phyloP scores from a whole-genome alignment of 257 asterid genomes.

The Salvia rosmarinus region DNA sequence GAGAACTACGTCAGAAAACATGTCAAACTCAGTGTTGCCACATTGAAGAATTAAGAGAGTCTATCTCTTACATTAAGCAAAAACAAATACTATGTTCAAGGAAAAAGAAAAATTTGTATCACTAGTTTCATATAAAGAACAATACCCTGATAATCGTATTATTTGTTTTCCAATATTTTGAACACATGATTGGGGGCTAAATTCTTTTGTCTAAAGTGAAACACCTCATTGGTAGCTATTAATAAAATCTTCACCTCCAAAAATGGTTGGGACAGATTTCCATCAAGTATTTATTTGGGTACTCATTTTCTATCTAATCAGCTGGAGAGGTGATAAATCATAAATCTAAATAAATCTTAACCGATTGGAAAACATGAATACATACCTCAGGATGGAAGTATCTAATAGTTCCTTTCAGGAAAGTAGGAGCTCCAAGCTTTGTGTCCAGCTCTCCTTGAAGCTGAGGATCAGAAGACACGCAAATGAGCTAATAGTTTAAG shows the following conservation, averaged over 20 bases:
- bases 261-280: neutral
- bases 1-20: constrained; percentile 46
- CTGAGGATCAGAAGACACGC: constrained; percentile 43
- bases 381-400: constrained; percentile 72
- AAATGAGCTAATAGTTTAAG: constrained; percentile 19
- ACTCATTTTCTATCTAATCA: neutral
- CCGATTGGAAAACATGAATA: constrained; percentile 18
- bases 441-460: constrained; percentile 90
- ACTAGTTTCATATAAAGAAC: neutral
- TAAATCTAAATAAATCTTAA: neutral
- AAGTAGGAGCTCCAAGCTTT: constrained; percentile 67
- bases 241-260: constrained; percentile 1
- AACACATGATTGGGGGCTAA: neutral
- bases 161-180: neutral
- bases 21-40: constrained; percentile 28
- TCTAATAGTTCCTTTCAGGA: constrained; percentile 63
- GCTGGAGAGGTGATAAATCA: constrained; percentile 11
- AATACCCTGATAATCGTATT: neutral
- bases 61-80: neutral
- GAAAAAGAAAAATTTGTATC: neutral
- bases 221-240: neutral
- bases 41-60: neutral
- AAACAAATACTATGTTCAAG: neutral
- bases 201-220: neutral
- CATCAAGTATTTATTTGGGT: neutral